Evolutionary conservation across 2,329 filamentous ascomycete species (phyloP).

Genomic region (Ophiobolus disseminans): DNA sequence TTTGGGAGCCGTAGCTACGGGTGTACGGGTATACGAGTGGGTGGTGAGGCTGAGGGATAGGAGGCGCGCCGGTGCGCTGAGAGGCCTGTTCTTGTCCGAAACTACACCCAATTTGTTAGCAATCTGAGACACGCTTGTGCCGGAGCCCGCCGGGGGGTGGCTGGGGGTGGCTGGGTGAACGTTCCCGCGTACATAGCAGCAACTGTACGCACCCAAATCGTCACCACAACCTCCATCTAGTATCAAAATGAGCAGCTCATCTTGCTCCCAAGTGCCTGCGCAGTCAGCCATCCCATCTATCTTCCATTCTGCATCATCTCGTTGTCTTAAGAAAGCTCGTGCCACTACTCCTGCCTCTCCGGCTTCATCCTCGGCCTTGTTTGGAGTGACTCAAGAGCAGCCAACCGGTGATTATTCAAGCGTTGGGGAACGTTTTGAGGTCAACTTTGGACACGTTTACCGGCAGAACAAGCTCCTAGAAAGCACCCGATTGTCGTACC

Average conservation of each 20-base stretch:
- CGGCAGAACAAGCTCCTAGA: background rate
- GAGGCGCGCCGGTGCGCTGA: background rate
- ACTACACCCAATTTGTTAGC: no score
- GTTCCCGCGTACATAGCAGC: background rate
- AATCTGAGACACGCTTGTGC: no score
- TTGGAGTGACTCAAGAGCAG: background rate
- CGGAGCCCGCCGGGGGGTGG: no score
- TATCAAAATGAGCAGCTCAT: background rate
- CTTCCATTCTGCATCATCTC: background rate
- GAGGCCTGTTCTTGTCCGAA: no score
- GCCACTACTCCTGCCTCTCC: background rate
- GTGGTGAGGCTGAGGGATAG: background rate
- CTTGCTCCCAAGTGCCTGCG: background rate
- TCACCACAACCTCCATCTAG: background rate
- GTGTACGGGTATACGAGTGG: background rate
- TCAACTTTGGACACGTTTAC: background rate
- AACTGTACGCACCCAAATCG: background rate
- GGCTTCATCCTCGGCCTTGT: background rate
- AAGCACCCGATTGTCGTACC: background rate
- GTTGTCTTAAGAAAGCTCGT: background rate
- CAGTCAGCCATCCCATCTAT: background rate
- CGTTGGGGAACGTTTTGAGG: background rate
- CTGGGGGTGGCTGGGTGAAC: background rate
- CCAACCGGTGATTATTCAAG: background rate
- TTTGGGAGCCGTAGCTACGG: background rate